Evolutionary conservation across 768 basidiomycete genomes (phyloP).

Genomic region (Pisolithus tinctorius): DNA sequence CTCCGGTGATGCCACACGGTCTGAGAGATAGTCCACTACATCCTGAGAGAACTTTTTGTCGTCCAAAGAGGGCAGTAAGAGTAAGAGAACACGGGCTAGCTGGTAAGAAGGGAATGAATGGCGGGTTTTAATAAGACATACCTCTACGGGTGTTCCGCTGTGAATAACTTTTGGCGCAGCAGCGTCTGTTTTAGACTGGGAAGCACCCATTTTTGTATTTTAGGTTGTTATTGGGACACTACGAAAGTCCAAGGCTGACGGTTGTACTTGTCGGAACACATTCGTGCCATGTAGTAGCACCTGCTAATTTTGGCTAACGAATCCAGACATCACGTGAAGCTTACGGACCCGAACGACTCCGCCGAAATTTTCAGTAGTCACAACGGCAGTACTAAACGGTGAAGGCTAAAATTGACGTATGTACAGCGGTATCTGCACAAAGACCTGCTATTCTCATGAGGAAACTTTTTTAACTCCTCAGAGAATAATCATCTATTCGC

Average conservation of each 20-base stretch:
- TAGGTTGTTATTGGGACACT: too few relatives aligned
- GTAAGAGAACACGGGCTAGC: conserved; percentile 5
- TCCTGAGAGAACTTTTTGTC: conserved; percentile 67
- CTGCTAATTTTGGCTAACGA: too few relatives aligned
- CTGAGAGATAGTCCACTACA: conserved; percentile 73
- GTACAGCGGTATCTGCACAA: too few relatives aligned
- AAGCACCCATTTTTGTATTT: conserved; percentile 48
- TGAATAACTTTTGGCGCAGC: conserved; percentile 51
- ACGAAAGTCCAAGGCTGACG: too few relatives aligned
- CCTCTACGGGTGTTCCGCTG: conserved; percentile 49
- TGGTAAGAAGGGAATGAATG: not conserved
- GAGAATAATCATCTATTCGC: not conserved
- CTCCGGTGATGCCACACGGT: conserved; percentile 51
- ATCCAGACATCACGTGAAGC: too few relatives aligned
- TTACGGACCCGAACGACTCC: too few relatives aligned
- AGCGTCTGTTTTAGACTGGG: conserved; percentile 52
- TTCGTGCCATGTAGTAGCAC: not conserved
- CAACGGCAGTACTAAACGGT: too few relatives aligned
- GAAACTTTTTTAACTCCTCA: not conserved
- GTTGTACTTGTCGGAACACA: too few relatives aligned
- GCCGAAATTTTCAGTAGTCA: too few relatives aligned
- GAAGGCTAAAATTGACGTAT: too few relatives aligned
- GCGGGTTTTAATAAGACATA: conserved; percentile 17
- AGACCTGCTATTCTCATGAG: too few relatives aligned
- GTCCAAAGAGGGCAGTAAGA: not conserved